A percentile compares a stretch with the other conserved stretches of the same genome.
Evolutionary conservation across 129 eudicot species (phyloP).

Genomic region (Chrysanthemum seticuspe): DNA sequence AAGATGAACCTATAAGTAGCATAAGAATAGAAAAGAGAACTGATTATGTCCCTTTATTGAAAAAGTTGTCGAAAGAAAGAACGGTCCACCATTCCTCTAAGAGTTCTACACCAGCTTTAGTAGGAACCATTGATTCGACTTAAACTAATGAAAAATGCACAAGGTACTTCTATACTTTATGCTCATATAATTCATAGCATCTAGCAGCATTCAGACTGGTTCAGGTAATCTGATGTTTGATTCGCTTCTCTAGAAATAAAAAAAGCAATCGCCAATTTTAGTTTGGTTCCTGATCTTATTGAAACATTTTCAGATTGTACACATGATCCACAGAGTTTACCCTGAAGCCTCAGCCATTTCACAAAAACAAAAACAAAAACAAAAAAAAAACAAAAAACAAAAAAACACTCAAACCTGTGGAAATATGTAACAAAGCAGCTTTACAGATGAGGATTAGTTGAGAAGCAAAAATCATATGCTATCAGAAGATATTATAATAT

Average conservation of each 20-base stretch:
- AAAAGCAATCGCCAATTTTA: background rate
- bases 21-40: slow-evolving; percentile 29
- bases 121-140: slow-evolving; percentile 38
- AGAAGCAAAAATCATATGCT: slow-evolving; percentile 30
- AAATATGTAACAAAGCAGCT: slow-evolving; percentile 26
- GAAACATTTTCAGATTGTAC: slow-evolving; percentile 12
- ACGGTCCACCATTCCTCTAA: background rate
- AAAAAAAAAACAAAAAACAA: background rate
- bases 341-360: slow-evolving; percentile 22
- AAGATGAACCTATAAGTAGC: slow-evolving; percentile 26
- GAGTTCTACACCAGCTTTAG: slow-evolving; percentile 34
- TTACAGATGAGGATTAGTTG: slow-evolving; percentile 1
- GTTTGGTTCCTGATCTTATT: background rate
- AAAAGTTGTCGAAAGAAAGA: slow-evolving; percentile 47
- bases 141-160: slow-evolving; percentile 48
- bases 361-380: background rate
- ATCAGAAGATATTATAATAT: slow-evolving; percentile 37
- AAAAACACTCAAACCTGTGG: slow-evolving; percentile 12
- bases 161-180: slow-evolving; percentile 37
- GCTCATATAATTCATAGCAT: slow-evolving; percentile 1
- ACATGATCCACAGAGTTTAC: slow-evolving; percentile 6
- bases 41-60: slow-evolving; percentile 46
- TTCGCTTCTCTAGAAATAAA: background rate
- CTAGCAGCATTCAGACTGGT: background rate
- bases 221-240: background rate